These are phyloP conservation scores for Nothophytophthora sp. DNA, from an alignment of 352 stramenopile genomes.

Conservation along the genomic window DNA sequence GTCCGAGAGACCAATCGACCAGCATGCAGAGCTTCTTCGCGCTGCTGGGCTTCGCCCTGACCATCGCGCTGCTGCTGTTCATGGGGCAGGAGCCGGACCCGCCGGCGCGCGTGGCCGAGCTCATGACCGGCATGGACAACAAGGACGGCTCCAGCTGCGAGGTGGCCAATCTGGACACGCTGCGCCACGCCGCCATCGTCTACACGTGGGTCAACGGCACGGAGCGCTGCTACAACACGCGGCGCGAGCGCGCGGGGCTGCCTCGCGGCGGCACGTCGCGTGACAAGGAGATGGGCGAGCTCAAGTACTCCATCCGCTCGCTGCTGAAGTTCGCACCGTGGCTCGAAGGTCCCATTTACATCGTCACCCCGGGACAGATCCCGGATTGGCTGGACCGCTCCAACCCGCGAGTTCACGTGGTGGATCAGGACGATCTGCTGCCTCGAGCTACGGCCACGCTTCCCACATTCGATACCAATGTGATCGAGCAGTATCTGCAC, in stretches of 20 bases:
- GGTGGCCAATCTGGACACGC: constrained; percentile 62
- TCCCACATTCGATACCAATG: constrained; percentile 81
- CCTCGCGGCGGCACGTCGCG: constrained; percentile 61
- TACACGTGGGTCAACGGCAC: constrained; percentile 90
- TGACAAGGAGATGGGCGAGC: constrained; percentile 86
- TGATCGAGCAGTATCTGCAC: constrained; percentile 90
- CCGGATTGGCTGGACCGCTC: constrained; percentile 73
- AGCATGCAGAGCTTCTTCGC: constrained; percentile 56
- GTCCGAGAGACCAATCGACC: neutral
- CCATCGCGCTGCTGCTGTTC: constrained; percentile 51
- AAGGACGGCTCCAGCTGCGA: constrained; percentile 47
- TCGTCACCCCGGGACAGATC: constrained; percentile 82
- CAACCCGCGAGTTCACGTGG: constrained; percentile 68
- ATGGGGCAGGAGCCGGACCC: constrained; percentile 49
- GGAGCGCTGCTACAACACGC: constrained; percentile 76
- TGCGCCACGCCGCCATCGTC: constrained; percentile 71
- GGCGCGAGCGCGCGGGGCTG: constrained; percentile 50
- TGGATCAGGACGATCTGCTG: constrained; percentile 82
- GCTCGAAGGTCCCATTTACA: constrained; percentile 82
- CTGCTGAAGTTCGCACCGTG: constrained; percentile 80
- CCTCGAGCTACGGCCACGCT: constrained; percentile 54
- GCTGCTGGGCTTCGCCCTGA: constrained; percentile 45
- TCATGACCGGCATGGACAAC: constrained; percentile 34
- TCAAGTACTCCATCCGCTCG: constrained; percentile 86
- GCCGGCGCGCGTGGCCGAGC: constrained; percentile 45